Base-by-base conservation (phyloP, 1,284 basidiomycete species). In the Tylopilus sp. region DNA sequence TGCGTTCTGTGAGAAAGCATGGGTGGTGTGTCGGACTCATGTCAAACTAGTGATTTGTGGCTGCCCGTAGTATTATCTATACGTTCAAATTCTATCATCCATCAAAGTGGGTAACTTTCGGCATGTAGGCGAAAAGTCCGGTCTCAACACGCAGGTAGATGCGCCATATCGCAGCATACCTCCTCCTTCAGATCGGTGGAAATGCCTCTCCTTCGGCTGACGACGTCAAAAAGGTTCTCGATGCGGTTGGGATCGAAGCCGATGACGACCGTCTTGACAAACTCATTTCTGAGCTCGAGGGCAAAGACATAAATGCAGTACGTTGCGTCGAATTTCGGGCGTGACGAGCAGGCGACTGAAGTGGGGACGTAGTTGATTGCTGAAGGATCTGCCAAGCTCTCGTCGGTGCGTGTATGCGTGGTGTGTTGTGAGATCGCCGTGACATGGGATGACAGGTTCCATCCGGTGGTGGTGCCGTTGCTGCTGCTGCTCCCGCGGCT, bases 121-220 rank as follows among this genome's bases (percentile, higher is more conserved):
- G 26, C 19, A 5, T 43, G 26, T 14, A 43, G 25, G 43, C 32
- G 14, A 45, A 42, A 20, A 28, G 19, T 26, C n/a, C 24, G 32
- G 40, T 41, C 43, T 54, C 20, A 48, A 53, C 19, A 36, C 8
- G 45, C 62, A 52, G 65, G 62, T 39, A 93, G 90, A 96, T 97
- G 94, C 92, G 93, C 82, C 83, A 96, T 78, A 82, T 99, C 78
- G 96, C 95, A 80, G 94, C 93, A 65, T 99, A 98, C 83, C 86
- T 99, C 64, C 92, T 99, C 74, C 93, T 98, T 78, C 89, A 92
- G 76, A 84, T 88, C 73, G 97, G 94, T 66, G 97, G 97, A 61
- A 98, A 98, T 75, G 74, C 84, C 68, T 86, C 83, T 61, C 97
- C 97, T 61, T 87, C 89, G 56, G 92, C 92, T 58, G 83, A 74